These are phyloP conservation scores for Acer negundo DNA, from an alignment of 345 rosid species.

Conservation along the genomic window DNA sequence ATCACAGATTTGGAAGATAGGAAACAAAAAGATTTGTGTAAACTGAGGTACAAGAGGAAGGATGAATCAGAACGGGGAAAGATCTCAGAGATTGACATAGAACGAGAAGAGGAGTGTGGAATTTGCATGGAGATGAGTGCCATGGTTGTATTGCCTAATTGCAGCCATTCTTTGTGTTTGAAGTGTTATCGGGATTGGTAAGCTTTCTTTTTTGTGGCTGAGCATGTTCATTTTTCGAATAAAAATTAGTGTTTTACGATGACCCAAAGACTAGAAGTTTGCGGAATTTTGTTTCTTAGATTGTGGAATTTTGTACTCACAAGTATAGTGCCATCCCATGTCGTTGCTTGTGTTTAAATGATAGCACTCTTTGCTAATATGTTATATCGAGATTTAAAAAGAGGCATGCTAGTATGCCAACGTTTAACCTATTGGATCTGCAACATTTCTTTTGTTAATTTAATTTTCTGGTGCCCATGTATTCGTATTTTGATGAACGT, in stretches of 20 bases:
- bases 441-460: background rate
- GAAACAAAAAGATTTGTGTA: conserved; percentile 63
- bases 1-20: conserved; percentile 69
- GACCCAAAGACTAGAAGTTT: background rate
- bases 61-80: conserved; percentile 46
- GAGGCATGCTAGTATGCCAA: background rate
- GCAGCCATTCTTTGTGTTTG: conserved; percentile 73
- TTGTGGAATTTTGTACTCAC: background rate
- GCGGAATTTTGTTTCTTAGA: background rate
- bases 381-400: background rate
- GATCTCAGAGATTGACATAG: conserved; percentile 50
- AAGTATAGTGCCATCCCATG: background rate
- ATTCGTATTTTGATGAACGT: no score
- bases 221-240: background rate
- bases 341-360: background rate
- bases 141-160: conserved; percentile 69
- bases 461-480: background rate
- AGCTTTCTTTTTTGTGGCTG: conserved; percentile 19
- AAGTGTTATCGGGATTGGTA: conserved; percentile 73
- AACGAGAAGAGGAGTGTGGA: conserved; percentile 79
- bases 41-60: conserved; percentile 47
- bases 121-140: conserved; percentile 70
- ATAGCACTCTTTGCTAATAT: background rate
- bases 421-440: background rate
- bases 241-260: conserved; percentile 1